A percentile compares a stretch with the other conserved stretches of the same genome.
Conservation (phyloP, 2,329 filamentous ascomycete genomes). For the Xylariaceae sp. region DNA sequence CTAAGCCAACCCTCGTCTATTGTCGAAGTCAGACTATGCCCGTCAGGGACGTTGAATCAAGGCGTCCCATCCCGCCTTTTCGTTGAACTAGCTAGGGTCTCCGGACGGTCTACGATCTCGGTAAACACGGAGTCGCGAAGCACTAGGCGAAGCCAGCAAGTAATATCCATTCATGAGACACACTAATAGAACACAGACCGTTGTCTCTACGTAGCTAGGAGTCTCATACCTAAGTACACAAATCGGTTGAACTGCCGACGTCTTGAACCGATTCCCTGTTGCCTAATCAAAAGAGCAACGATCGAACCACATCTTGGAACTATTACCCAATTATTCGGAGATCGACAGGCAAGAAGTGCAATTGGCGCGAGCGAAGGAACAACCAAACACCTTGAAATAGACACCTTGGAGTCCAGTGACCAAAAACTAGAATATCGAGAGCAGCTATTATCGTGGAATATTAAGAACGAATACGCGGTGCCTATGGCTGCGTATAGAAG, state of each 20-base stretch:
- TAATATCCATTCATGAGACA: not conserved
- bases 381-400: too few relatives aligned
- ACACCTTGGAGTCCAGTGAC: too few relatives aligned
- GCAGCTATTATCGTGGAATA: too few relatives aligned
- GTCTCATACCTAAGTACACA: not conserved
- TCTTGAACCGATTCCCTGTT: too few relatives aligned
- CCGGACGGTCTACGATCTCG: not conserved
- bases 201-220: not conserved
- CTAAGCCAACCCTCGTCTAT: not conserved
- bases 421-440: too few relatives aligned
- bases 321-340: not conserved
- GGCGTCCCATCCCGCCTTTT: not conserved
- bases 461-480: too few relatives aligned
- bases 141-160: not conserved
- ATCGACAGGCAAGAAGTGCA: too few relatives aligned
- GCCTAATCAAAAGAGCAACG: not conserved
- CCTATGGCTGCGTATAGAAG: slow-evolving; percentile 28
- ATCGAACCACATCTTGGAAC: not conserved
- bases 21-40: not conserved
- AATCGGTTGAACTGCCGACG: too few relatives aligned
- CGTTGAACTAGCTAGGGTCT: slow-evolving; percentile 5
- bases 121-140: not conserved
- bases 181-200: not conserved
- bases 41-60: not conserved
- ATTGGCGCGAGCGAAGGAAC: too few relatives aligned